These are phyloP conservation scores for Psophocarpus tetragonolobus DNA, from an alignment of 306 rosid species.

Conservation along the genomic window DNA sequence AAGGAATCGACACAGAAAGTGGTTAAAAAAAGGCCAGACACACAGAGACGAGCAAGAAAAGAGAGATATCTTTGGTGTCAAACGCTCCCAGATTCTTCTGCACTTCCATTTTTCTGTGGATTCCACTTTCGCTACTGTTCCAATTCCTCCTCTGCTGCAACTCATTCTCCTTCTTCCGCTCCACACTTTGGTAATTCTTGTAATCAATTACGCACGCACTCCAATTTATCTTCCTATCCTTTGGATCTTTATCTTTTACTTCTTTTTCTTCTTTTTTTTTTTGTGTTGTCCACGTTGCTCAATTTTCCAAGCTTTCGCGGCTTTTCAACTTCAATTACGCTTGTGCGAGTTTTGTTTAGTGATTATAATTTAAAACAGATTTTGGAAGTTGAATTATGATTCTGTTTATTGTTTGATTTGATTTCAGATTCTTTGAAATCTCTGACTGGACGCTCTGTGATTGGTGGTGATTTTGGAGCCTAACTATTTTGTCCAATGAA, in stretches of 20 bases:
- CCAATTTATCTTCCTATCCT: background rate
- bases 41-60: background rate
- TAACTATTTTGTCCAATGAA: background rate
- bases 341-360: background rate
- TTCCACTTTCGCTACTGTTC: conserved; percentile 17
- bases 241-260: background rate
- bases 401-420: conserved; percentile 33
- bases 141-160: conserved; percentile 27
- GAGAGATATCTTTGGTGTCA: conserved; percentile 20
- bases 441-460: background rate
- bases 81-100: conserved; percentile 32
- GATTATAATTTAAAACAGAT: background rate
- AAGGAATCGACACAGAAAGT: conserved; percentile 39
- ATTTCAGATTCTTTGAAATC: conserved; percentile 45
- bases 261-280: too few species aligned
- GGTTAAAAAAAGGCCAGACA: background rate
- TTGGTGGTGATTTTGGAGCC: conserved; percentile 19
- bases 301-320: background rate
- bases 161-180: conserved; percentile 19
- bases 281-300: conserved; percentile 1
- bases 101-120: conserved; percentile 24
- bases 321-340: conserved; percentile 30
- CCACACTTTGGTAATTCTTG: conserved; percentile 10
- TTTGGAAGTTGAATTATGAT: conserved; percentile 25
- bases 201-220: background rate